Conservation (phyloP, 2,329 filamentous ascomycete genomes). For the Ceratocystis variospora region DNA sequence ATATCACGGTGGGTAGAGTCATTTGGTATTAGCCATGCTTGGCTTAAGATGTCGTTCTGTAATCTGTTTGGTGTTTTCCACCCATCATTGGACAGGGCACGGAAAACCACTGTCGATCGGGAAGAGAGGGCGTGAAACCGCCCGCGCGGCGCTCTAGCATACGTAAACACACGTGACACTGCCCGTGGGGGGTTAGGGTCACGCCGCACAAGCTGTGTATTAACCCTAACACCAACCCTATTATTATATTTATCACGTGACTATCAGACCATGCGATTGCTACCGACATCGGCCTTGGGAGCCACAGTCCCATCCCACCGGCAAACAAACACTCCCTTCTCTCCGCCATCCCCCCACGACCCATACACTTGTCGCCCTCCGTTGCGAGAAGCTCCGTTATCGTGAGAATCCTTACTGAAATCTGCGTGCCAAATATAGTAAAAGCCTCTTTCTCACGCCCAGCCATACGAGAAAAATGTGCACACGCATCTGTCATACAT, state of each 20-base stretch:
- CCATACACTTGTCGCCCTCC: background rate
- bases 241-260: fast-evolving
- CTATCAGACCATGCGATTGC: fast-evolving
- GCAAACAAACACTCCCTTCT: background rate
- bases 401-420: background rate
- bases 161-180: background rate
- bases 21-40: background rate
- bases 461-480: background rate
- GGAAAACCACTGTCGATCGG: no score
- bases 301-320: background rate
- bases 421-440: background rate
- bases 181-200: background rate
- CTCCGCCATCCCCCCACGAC: background rate
- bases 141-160: background rate
- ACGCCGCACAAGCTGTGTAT: background rate
- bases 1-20: background rate
- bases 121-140: background rate
- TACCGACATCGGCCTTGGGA: background rate
- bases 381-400: background rate
- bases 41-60: no score
- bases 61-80: background rate
- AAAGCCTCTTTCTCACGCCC: background rate
- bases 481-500: background rate
- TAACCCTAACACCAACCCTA: background rate
- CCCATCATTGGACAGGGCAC: no score